Evolutionary conservation across 1,139 yeast species (phyloP), one percentile per base, ranked within the genome.

Genomic region (Hemisphaericaspora subhashii): DNA sequence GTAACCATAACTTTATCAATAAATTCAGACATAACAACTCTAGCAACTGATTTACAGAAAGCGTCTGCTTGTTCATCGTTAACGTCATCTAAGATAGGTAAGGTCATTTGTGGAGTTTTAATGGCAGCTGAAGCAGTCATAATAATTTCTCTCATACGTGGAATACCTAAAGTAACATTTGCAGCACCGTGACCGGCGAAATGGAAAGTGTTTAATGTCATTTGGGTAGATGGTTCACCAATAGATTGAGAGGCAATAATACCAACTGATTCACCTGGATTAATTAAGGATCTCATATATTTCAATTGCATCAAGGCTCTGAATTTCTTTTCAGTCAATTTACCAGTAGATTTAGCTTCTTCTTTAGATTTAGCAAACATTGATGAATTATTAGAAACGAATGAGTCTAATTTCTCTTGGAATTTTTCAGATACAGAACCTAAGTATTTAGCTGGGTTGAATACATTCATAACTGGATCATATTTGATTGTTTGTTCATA

Each of bases 131-230:
- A 87, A 9, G 98, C 99, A 13, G 98, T 94, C 98, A 94, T 94
- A 60, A 94, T 90, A 60, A 94, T 94, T 79, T 94, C 99, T 79
- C 99, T 85, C 90, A 94, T 84, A 81, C 99, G 96, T 36, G 99
- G 99, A 60, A 94, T 94, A 85, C 99, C 99, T 58, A 94, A 77
- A 1, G 99, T 94, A 51, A 94, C 99, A 66, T 94, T 94, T 36
- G 98, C 98, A 43, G 98, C 99, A 80, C 99, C 99, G 71, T 94
- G 98, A 63, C 99, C 99, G 53, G 99, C 99, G 59, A 94, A 94
- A 73, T 94, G 99, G 95, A 94, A 94, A 40, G 99, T 94, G 66
- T 94, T 94, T 58, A 94, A 79, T 15, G 99, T 94, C 99, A 94
- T 94, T 72, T 94, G 99, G 5, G 99, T 94, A 4, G 98, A 89